Evolutionary conservation across 148 eudicot genomes (phyloP).

Genomic region (Salicornia ramosissima): DNA sequence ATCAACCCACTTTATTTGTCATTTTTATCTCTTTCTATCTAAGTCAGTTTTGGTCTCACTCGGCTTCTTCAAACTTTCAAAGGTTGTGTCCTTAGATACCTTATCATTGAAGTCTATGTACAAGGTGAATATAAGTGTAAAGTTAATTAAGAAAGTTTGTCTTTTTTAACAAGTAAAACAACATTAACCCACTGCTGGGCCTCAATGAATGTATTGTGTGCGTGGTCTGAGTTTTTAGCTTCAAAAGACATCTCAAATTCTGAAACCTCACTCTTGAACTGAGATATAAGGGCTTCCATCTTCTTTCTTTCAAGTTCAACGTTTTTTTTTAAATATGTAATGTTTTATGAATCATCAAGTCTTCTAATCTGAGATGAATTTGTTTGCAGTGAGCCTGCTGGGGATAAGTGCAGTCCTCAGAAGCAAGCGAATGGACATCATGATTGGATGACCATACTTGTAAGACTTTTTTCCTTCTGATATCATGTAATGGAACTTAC

Average conservation of each 20-base stretch:
- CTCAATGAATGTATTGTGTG: background rate
- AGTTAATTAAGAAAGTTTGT: no score
- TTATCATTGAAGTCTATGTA: no score
- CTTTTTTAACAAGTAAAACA: no score
- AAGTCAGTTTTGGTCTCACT: no score
- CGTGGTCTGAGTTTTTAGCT: background rate
- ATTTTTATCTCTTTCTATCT: no score
- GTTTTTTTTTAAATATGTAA: background rate
- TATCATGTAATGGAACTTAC: no score
- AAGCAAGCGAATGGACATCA: conserved; percentile 22
- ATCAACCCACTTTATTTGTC: no score
- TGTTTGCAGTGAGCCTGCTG: conserved; percentile 14
- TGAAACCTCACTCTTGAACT: background rate
- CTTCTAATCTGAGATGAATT: no score
- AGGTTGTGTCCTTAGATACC: no score
- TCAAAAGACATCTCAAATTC: background rate
- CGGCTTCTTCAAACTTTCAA: no score
- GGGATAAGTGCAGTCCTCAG: conserved; percentile 65
- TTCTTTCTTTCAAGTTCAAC: background rate
- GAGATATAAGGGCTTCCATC: background rate
- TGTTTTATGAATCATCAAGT: background rate
- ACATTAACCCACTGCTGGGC: background rate
- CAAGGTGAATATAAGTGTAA: no score
- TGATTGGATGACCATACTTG: background rate
- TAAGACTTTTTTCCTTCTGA: background rate